These are phyloP conservation scores for Platanus orientalis DNA, from an alignment of 164 flowering plant genomes.

Conservation along the genomic window DNA sequence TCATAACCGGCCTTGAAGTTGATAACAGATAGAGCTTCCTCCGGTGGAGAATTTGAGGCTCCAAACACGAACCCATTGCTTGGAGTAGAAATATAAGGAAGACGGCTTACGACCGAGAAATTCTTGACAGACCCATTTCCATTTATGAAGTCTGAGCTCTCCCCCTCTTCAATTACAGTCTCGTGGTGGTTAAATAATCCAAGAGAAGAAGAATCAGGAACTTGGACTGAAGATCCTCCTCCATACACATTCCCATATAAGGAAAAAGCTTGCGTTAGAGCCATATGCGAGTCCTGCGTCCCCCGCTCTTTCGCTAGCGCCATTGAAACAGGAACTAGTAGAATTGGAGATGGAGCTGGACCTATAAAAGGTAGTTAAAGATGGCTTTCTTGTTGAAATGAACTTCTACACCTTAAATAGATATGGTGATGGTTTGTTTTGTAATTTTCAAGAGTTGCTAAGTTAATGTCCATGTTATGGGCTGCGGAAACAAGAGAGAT, in stretches of 20 bases:
- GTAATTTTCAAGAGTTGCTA: too few relatives aligned
- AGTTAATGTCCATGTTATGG: neutral
- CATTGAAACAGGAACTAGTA: constrained; percentile 21
- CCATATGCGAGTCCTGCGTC: too few relatives aligned
- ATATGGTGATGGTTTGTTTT: too few relatives aligned
- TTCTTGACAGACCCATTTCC: constrained; percentile 15
- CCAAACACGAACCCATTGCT: constrained; percentile 23
- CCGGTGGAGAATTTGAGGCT: constrained; percentile 13
- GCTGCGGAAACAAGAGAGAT: neutral
- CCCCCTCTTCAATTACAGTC: constrained; percentile 19
- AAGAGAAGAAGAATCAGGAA: constrained; percentile 14
- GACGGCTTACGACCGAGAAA: constrained; percentile 10
- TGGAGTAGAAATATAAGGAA: constrained; percentile 35
- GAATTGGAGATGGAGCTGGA: neutral
- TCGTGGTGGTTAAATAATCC: constrained; percentile 1
- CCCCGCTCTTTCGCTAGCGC: constrained; percentile 36
- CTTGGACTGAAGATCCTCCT: constrained; percentile 13
- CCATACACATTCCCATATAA: constrained; percentile 12
- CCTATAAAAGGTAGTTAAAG: too few relatives aligned
- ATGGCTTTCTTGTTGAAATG: neutral
- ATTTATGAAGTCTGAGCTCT: constrained; percentile 14
- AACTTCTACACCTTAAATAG: too few relatives aligned
- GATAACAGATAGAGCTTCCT: constrained; percentile 40
- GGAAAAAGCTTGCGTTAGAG: constrained; percentile 5
- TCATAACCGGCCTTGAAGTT: constrained; percentile 38